Evolutionary conservation across 768 basidiomycete species (phyloP), one percentile per base, ranked within the genome.

Genomic region (Tylopilus rubrobrunneus): DNA sequence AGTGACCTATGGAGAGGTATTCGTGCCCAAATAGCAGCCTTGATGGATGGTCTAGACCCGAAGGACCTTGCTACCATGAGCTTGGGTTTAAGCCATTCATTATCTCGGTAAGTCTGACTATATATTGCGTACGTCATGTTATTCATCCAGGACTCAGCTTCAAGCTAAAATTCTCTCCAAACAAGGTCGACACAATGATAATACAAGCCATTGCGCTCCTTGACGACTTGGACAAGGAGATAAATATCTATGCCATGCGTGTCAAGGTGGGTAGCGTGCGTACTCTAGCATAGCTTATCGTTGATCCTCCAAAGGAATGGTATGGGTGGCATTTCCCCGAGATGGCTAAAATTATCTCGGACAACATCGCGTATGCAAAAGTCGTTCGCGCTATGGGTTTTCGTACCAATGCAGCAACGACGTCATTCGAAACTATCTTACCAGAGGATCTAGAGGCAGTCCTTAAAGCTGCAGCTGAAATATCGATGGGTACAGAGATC

Each of bases 281-380:
- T 31, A n/a, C 29, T 25, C 31, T 7, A 31, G 27, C 33, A 23
- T 40, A 7, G 3, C n/a, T 37, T 39, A 12, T 56, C 3, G 43
- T 55, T 48, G 31, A 57, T 37, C 49, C 41, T 45, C 23, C 46
- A 27, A 62, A 97, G 96, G 97, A 99, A 82, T 99, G 97, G 97
- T 99, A 99, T 64, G 97, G 97, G 36, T 99, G 97, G 97, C 97
- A 99, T 76, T 99, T 99, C 81, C 97, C 97, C 5, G 97, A 99
- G 74, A 91, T 99, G 88, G 89, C 87, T 55, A 98, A 98, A 77
- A 98, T 99, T 69, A 89, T 99, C 60, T 84, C 86, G 55, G 97
- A 99, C 78, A 99, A 97, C 73, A 75, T 95, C 55, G 95, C 96
- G 19, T 98, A 98, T 70, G 95, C 97, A 56, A 97, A 93, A 75